Base-by-base conservation (phyloP, 495 filamentous ascomycete genomes). In the Antarctomyces pellizariae region DNA sequence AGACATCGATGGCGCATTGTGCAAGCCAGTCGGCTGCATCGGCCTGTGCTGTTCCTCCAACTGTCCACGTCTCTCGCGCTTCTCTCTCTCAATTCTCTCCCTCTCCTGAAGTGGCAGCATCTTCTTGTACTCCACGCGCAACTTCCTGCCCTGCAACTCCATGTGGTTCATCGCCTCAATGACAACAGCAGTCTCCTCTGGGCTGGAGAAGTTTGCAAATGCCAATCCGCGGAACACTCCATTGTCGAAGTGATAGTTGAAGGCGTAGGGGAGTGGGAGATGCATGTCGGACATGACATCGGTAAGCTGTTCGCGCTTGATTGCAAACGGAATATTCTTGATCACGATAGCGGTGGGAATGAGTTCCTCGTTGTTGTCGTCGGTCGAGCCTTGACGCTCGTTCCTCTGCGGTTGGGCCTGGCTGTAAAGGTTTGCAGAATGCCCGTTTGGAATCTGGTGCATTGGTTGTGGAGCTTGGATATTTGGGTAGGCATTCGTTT, bases 191-290 rank as follows among this genome's bases (percentile, higher is more conserved):
- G 86, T 97, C 42, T 97, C 86, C 32, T 92, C 73, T 1, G 86
- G 64, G 10, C 78, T 92, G 7, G 86, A 90, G 49, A 97, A 97
- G 51, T 97, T 97, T 49, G 86, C 86, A 48, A 97, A 97, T 6
- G 86, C 86, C 25, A 97, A 59, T 11, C 86, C 86, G 32, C 86
- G 64, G 53, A 97, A 97, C 11, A 97, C 84, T 12, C 86, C 86
- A 42, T 91, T 89, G 44, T 97, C 86, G 45, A 97, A 97, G 48
- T 97, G 86, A 39, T 97, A 97, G 52, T 97, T 97, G 62, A 97
- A 97, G 3, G 86, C 86, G 44, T 97, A 97, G 0, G 86, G 86
- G 20, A 93, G 64, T 1, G 86, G 86, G 16, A 95, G 61, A 30
- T 71, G 69, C 53, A 92, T 59, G 13, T 89, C 73, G 8, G 77